A percentile compares a stretch with the other conserved stretches of the same genome.
Conservation (phyloP, 139 green algal species). For the Tetradesmus lagerheimii region DNA sequence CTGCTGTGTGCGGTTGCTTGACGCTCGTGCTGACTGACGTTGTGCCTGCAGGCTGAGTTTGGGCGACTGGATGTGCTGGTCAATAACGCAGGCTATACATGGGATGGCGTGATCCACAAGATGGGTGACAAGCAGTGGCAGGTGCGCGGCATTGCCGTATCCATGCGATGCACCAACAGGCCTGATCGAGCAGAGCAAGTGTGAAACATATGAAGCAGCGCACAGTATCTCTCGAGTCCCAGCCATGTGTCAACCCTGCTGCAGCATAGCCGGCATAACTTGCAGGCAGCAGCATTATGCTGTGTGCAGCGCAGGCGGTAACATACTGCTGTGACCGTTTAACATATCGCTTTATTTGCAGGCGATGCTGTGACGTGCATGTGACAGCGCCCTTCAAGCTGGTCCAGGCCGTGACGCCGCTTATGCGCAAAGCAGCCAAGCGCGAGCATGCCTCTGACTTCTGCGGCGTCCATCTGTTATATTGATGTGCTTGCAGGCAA, state of each 20-base stretch:
- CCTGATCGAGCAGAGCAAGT: too few species aligned
- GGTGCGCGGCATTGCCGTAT: slow-evolving; percentile 22
- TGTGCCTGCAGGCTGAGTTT: slow-evolving; percentile 51
- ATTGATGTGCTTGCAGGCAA: background rate
- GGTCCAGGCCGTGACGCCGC: background rate
- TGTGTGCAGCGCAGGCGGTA: too few species aligned
- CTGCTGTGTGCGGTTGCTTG: background rate
- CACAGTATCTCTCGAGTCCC: too few species aligned
- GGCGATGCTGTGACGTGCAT: background rate
- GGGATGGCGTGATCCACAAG: slow-evolving; percentile 91
- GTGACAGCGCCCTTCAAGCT: background rate
- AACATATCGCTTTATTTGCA: background rate
- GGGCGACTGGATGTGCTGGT: slow-evolving; percentile 65
- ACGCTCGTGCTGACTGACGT: too few species aligned
- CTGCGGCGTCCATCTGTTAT: too few species aligned
- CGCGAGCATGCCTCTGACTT: slow-evolving; percentile 34
- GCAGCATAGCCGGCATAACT: too few species aligned
- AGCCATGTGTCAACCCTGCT: too few species aligned
- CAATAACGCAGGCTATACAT: slow-evolving; percentile 85
- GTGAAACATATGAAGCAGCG: too few species aligned
- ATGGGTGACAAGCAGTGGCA: slow-evolving; percentile 86
- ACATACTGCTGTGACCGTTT: too few species aligned
- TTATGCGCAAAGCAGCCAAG: slow-evolving; percentile 48
- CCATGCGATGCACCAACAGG: background rate
- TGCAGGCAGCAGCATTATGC: too few species aligned